Conservation (phyloP, 768 basidiomycete genomes). For the Suillus sp. region DNA sequence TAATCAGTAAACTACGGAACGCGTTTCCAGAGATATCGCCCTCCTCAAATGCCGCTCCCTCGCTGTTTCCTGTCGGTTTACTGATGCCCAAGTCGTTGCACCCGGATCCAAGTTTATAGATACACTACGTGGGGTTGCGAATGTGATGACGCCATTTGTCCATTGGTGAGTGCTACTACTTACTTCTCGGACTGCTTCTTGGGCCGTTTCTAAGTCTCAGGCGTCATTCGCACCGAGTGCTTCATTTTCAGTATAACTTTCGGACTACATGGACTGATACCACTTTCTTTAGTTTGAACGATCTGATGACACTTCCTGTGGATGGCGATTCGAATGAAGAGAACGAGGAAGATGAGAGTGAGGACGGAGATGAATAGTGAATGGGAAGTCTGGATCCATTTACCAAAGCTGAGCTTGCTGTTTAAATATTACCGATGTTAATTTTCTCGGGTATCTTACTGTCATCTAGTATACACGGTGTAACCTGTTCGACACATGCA, state of each 20-base stretch:
- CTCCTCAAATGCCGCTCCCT: conserved; percentile 76
- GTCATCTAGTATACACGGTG: neutral
- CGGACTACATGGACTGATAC: neutral
- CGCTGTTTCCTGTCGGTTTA: conserved; percentile 50
- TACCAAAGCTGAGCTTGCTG: neutral
- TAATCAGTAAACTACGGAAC: neutral
- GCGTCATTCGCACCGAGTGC: neutral
- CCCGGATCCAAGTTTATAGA: conserved; percentile 59
- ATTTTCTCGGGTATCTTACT: conserved; percentile 3
- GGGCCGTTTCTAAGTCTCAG: neutral
- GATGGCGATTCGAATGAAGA: conserved; percentile 29
- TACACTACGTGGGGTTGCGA: conserved; percentile 53
- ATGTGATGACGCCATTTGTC: conserved; percentile 71
- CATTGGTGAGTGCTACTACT: conserved; percentile 57
- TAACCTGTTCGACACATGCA: neutral
- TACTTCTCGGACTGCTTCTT: neutral
- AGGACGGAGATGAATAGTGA: neutral
- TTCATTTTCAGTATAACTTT: neutral
- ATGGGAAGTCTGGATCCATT: neutral
- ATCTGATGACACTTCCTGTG: conserved; percentile 62
- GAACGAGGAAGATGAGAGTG: neutral
- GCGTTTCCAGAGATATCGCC: conserved; percentile 65
- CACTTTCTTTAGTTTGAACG: conserved; percentile 56
- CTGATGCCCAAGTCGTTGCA: conserved; percentile 69
- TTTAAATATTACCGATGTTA: neutral